Evolutionary conservation across 352 stramenopile genomes (phyloP), one percentile per base, ranked within the genome.

Genomic region (Lagenidium sp.): DNA sequence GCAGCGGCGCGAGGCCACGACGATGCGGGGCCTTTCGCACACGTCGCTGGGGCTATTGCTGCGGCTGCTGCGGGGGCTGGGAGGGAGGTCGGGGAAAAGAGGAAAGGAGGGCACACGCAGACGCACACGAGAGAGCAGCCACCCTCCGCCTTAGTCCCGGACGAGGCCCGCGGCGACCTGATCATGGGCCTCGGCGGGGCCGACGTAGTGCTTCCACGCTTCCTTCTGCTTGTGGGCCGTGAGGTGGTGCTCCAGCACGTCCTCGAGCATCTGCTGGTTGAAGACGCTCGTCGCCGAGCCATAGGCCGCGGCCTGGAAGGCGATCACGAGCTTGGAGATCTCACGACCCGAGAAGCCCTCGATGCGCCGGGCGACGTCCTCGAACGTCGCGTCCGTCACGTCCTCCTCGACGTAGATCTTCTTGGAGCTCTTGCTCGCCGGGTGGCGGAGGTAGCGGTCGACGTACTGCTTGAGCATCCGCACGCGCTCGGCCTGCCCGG

Each of bases 261-360:
- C 80, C 59, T 90, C 85, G 60, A 98, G 95, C 58, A 96, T 85
- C 39, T 92, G 65, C 55, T 94, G 85, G 55, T 94, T 94, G 55
- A 99, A 91, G 25, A 94, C 76, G 11, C 87, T 95, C 41, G 88
- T 94, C 24, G 90, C 70, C 30, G 87, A 97, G 45, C 96, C 96
- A 65, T 99, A 99, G 2, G 96, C 96, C 16, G 94, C 82, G 13
- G 95, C 95, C 76, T 99, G 96, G 94, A 97, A 98, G 25, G 95
- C 95, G 65, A 99, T 99, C 38, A 97, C 95, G 31, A 99, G 79
- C 85, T 99, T 99, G 31, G 92, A 97, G 55, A 99, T 95, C 58
- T 98, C 96, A 68, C 97, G 94, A 51, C 97, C 97, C 21, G 92
- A 98, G 64, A 99, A 99, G 26, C 96, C 96, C 12, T 98, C 86